phyloP scores from a whole-genome alignment of 2,329 filamentous ascomycete genomes.

The Xylariaceae sp. region DNA sequence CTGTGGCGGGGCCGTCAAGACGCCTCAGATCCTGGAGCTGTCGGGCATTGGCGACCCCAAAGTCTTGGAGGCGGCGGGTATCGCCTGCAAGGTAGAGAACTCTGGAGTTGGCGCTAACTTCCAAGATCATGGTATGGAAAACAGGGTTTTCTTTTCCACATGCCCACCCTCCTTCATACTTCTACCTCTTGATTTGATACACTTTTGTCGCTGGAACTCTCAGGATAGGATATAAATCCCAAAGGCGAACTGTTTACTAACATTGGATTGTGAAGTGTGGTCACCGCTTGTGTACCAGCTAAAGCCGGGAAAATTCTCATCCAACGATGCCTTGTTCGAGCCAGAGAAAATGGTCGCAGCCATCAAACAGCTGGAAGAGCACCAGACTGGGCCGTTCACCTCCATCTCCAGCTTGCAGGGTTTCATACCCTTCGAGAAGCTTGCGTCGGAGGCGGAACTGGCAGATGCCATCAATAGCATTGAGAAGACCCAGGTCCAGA shows the following conservation, averaged over 20 bases:
- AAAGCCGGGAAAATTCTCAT: neutral
- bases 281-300: constrained; percentile 1
- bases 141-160: neutral
- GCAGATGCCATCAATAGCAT: neutral
- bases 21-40: constrained; percentile 1
- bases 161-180: neutral
- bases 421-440: constrained; percentile 2
- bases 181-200: neutral
- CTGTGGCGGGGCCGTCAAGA: constrained; percentile 2
- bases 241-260: neutral
- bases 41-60: constrained; percentile 2
- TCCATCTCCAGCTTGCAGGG: constrained; percentile 3
- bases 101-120: neutral
- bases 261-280: neutral
- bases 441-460: neutral
- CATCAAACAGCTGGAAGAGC: neutral
- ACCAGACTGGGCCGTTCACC: neutral
- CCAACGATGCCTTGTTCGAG: neutral
- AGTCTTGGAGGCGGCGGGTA: neutral
- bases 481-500: neutral
- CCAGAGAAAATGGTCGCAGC: neutral
- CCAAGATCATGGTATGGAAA: neutral
- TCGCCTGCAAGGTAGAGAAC: neutral
- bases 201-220: neutral
- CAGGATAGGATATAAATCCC: neutral